Base-by-base conservation (phyloP, 306 rosid genomes). In the Sesbania bispinosa region DNA sequence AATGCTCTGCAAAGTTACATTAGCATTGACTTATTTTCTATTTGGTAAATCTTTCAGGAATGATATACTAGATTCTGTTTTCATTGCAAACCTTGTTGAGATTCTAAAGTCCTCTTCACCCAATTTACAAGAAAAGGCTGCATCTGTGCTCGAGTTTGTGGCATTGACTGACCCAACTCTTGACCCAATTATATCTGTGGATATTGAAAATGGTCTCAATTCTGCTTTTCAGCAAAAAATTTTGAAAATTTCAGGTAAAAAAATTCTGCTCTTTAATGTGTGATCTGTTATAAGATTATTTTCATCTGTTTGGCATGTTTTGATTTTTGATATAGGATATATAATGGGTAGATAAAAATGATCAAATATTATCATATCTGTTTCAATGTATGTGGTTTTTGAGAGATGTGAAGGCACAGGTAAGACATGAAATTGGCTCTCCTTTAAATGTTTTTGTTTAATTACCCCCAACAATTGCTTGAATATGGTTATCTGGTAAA, bases 81-180 rank as follows among this genome's bases (percentile, higher is more conserved):
- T 81, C 55, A 60, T 87, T 48, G 77, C 87, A 46, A 77, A 74
- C 63, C 87, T 93, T 19, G 85, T 90, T 71, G 90, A 88, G 79
- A 87, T 88, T 71, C 84, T 93, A 57, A 90, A 90, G 84, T 73
- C 83, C 30, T 78, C 92, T 51, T 60, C 84, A 27, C 88, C 88
- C 48, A 82, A 16, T 76, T 79, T 90, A 78, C 96, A 93, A 77
- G 83, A 78, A 72, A 90, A 90, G 80, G 96, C 96, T 55, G 89
- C 93, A 19, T 85, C 89, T 14, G 77, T 88, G 38, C 93, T 93
- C 0, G 97, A 93, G 79, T 93, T 88, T 71, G 84, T 79, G 67
- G 81, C 88, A 71, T 67, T 86, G 76, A 81, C 67, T 59, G 93
- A 88, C 77, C 90, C 85, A 70, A 74, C 85, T 62, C 81, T 87